These are phyloP conservation scores for Zostera marina DNA, from an alignment of 116 monocot species.

Conservation along the genomic window DNA sequence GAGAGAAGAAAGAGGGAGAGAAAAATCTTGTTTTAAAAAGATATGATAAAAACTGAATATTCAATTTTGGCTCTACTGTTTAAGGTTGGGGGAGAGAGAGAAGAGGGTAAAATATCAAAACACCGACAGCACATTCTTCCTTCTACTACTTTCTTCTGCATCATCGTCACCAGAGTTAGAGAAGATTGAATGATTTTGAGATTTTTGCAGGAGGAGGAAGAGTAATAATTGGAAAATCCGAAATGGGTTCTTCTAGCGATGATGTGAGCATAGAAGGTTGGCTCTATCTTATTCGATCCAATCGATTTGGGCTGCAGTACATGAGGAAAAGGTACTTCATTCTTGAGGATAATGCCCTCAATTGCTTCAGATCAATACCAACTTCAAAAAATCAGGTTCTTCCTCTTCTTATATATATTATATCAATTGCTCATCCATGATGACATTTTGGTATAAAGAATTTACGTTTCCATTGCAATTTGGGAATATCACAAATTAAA, in stretches of 20 bases:
- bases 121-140: no score
- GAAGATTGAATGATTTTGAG: not conserved
- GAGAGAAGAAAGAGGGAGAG: no score
- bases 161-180: not conserved
- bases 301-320: slow-evolving; percentile 44
- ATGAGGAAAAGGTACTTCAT: slow-evolving; percentile 48
- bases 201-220: not conserved
- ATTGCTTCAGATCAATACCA: slow-evolving; percentile 42
- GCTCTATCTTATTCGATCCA: slow-evolving; percentile 52
- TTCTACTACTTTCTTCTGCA: no score
- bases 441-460: not conserved
- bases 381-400: slow-evolving; percentile 21
- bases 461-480: not conserved
- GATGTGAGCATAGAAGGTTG: slow-evolving; percentile 41
- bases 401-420: slow-evolving; percentile 8
- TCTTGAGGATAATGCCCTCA: slow-evolving; percentile 39
- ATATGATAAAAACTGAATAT: no score
- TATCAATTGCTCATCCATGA: slow-evolving; percentile 10
- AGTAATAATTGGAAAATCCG: not conserved
- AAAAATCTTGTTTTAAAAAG: no score
- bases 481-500: no score
- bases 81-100: no score
- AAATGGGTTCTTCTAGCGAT: slow-evolving; percentile 9
- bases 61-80: no score
- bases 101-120: no score